Evolutionary conservation across 306 rosid species (phyloP).

Genomic region (Fragaria vesca): DNA sequence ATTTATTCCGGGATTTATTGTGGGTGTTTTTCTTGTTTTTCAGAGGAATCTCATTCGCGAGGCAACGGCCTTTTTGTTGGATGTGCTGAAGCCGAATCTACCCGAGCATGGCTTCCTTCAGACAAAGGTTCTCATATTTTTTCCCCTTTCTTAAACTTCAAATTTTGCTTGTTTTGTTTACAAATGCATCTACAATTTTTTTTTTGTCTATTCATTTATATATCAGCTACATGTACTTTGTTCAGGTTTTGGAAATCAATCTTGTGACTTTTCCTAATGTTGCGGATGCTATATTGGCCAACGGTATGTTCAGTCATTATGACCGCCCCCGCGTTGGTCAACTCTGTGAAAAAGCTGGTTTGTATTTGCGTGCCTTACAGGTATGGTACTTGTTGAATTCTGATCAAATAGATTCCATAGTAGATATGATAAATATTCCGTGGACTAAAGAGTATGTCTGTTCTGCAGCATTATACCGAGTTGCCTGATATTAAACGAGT

Average conservation of each 20-base stretch:
- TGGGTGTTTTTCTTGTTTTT: constrained; percentile 16
- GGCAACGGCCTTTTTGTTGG: constrained; percentile 96
- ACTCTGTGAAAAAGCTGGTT: constrained; percentile 97
- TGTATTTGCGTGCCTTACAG: constrained; percentile 89
- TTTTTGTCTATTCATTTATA: constrained; percentile 19
- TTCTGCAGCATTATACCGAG: constrained; percentile 89
- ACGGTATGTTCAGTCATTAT: constrained; percentile 98
- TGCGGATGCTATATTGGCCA: constrained; percentile 97
- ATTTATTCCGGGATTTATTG: neutral
- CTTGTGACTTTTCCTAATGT: constrained; percentile 95
- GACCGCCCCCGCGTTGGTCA: constrained; percentile 96
- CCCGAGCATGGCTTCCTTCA: constrained; percentile 94
- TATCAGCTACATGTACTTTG: constrained; percentile 19
- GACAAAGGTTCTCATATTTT: constrained; percentile 57
- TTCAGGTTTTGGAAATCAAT: constrained; percentile 91
- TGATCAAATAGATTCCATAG: neutral
- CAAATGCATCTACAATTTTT: neutral
- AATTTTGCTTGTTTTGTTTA: neutral
- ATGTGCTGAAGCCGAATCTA: constrained; percentile 91
- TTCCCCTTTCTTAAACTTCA: neutral
- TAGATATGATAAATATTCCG: constrained; percentile 11
- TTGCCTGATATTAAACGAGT: constrained; percentile 96
- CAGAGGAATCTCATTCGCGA: constrained; percentile 97
- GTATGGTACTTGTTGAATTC: constrained; percentile 42
- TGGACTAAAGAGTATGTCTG: constrained; percentile 23